Evolutionary conservation across 1,139 yeast species (phyloP), one percentile per base, ranked within the genome.

Genomic region (Chernovozyma aurita): DNA sequence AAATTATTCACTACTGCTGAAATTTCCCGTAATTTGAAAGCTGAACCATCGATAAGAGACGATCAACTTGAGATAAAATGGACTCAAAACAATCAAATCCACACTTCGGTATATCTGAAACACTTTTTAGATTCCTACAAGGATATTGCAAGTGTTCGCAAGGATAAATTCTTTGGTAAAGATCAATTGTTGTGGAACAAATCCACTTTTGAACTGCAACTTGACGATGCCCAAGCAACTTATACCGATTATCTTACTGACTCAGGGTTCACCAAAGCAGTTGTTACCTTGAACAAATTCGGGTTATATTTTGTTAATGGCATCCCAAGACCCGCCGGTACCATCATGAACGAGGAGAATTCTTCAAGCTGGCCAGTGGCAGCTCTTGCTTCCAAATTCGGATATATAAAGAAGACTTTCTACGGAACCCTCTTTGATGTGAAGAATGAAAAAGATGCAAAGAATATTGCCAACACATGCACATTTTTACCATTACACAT

Each of bases 361-460:
- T 42, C 57, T 7, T 12, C 34, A 1, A 39, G 50, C 17, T 70
- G 75, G 75, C 75, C 75, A 3, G 69, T 70, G 3, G 51, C 61
- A 14, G 46, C 55, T 26, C 60, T 85, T 31, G 92, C 85, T 8
- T 58, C 65, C 33, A 65, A 72, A 40, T 78, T 84, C 38, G 94
- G 94, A 1, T 84, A 84, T 46, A 66, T 85, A 40, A 81, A 80
- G 47, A 68, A 73, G 42, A 85, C 95, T 0, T 82, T 85, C 48
- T 84, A 84, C 50, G 95, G 95, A 1, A 69, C 76, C 2, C 64
- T 80, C 3, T 85, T 86, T 62, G 85, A 85, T 50, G 92, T 85
- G 4, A 71, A 69, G 38, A 76, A 78, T 28, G 71, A 70, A 9
- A 57, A 59, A 32, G 72, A 76, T 9, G 85, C 92, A n/a, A 77